These are phyloP conservation scores for Wolfiporia cocos DNA, from an alignment of 1,284 basidiomycete genomes.

Conservation along the genomic window DNA sequence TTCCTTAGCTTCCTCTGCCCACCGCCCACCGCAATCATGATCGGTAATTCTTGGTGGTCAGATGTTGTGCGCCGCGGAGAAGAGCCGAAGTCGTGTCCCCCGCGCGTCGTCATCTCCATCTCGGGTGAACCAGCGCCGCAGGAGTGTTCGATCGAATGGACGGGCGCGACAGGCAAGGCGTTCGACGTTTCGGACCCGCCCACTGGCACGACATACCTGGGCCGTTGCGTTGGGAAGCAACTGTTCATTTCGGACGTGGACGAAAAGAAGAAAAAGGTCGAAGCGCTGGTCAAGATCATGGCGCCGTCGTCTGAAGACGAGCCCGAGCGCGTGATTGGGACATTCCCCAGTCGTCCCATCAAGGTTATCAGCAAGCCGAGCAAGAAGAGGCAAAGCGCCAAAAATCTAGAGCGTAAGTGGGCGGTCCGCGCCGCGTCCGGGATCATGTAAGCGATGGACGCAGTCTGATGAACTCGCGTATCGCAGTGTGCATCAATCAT, in stretches of 20 bases:
- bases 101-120: constrained; percentile 84
- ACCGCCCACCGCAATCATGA: constrained; percentile 90
- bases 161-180: constrained; percentile 71
- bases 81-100: constrained; percentile 70
- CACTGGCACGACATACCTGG: constrained; percentile 75
- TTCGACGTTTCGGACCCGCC: constrained; percentile 80
- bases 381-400: constrained; percentile 92
- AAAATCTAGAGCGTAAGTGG: constrained; percentile 85
- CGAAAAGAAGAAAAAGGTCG: constrained; percentile 89
- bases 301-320: constrained; percentile 76
- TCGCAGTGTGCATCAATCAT: constrained; percentile 86
- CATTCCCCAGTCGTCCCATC: constrained; percentile 88
- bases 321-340: constrained; percentile 75
- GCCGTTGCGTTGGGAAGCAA: constrained; percentile 86
- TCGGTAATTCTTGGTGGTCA: constrained; percentile 95
- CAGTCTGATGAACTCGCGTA: constrained; percentile 9
- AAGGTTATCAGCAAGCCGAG: constrained; percentile 96
- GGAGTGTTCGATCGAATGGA: constrained; percentile 83
- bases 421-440: constrained; percentile 12
- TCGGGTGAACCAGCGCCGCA: constrained; percentile 85
- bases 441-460: constrained; percentile 4
- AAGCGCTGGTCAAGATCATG: constrained; percentile 85
- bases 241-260: constrained; percentile 88
- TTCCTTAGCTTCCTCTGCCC: constrained; percentile 84
- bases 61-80: constrained; percentile 66